Evolutionary conservation across 306 rosid genomes (phyloP).

Genomic region (Cercis canadensis): DNA sequence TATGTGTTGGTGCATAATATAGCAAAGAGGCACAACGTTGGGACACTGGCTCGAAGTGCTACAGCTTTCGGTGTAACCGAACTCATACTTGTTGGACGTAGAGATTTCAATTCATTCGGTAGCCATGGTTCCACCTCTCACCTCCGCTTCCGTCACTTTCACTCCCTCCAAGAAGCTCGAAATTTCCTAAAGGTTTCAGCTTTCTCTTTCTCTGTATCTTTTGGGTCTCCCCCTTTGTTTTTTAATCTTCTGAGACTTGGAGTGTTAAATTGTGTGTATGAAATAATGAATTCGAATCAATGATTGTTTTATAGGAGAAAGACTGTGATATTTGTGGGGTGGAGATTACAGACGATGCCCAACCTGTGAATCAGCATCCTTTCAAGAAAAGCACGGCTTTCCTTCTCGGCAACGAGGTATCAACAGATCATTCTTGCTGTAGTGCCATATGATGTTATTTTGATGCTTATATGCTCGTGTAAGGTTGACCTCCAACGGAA

Average conservation of each 20-base stretch:
- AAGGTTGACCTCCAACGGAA: background rate
- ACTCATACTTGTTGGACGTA: constrained; percentile 80
- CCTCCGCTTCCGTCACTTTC: constrained; percentile 85
- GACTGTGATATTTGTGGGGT: constrained; percentile 93
- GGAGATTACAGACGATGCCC: constrained; percentile 78
- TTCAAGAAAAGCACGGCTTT: constrained; percentile 84
- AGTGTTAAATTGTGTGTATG: background rate
- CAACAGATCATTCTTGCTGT: background rate
- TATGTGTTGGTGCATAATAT: constrained; percentile 91
- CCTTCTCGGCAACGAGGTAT: constrained; percentile 91
- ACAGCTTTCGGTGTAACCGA: constrained; percentile 91
- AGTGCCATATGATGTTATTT: background rate
- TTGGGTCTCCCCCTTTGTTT: background rate
- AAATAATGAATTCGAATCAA: background rate
- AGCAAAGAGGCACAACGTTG: constrained; percentile 88
- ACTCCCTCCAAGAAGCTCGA: constrained; percentile 79
- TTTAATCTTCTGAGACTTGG: background rate
- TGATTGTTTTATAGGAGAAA: constrained; percentile 52
- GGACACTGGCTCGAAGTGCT: constrained; percentile 91
- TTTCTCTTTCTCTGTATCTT: background rate
- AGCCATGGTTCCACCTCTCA: constrained; percentile 92
- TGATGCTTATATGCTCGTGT: background rate
- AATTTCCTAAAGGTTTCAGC: constrained; percentile 60
- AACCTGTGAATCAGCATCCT: constrained; percentile 83
- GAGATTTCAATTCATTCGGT: constrained; percentile 90